Conservation (phyloP, 2,329 filamentous ascomycete genomes). For the Verticillium isaacii region DNA sequence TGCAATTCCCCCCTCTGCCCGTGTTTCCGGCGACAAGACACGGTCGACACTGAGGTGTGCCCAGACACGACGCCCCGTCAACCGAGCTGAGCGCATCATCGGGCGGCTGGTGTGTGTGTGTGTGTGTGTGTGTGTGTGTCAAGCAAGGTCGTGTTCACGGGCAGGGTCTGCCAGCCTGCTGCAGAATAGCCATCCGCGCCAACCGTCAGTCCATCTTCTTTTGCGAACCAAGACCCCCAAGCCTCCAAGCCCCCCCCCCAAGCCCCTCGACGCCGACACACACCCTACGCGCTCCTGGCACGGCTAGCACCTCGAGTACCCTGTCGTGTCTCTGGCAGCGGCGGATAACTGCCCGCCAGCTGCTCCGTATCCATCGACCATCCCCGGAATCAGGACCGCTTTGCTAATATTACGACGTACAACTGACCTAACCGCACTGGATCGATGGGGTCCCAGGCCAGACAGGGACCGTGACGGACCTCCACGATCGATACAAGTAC, state of each 20-base stretch:
- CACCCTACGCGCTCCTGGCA: background rate
- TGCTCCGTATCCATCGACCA: background rate
- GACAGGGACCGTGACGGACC: background rate
- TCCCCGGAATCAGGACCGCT: background rate
- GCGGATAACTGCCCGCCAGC: background rate
- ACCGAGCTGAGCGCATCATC: background rate
- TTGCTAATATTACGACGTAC: background rate
- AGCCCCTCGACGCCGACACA: background rate
- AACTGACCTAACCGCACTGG: background rate
- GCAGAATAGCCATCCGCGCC: background rate
- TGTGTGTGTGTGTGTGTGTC: background rate
- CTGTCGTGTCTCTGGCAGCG: background rate
- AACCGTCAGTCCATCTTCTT: background rate
- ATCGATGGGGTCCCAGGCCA: background rate
- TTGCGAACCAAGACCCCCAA: background rate
- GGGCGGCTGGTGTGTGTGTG: background rate
- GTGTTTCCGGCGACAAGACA: background rate
- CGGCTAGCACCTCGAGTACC: background rate
- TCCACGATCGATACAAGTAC: background rate
- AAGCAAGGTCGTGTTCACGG: too few relatives aligned
- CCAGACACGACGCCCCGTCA: background rate
- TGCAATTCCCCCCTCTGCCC: background rate
- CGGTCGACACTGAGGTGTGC: background rate
- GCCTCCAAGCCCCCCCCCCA: background rate
- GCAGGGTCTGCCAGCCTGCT: too few relatives aligned